Evolutionary conservation across 441 rosid species (phyloP), one percentile per base, ranked within the genome.

Genomic region (Populus hybrid): DNA sequence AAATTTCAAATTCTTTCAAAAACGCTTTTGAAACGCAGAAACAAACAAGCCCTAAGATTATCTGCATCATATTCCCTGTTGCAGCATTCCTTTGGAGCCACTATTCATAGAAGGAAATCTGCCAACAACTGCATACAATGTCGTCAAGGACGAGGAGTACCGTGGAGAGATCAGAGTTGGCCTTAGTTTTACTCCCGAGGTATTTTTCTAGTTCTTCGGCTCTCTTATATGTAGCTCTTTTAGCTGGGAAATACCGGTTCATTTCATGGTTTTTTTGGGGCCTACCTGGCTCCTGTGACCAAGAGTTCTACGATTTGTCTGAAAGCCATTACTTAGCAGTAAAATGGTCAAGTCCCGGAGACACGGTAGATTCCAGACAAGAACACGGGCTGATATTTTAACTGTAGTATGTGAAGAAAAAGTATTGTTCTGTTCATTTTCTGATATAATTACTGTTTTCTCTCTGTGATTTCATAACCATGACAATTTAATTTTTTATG

Each of bases 111-210:
- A 81, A 50, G 87, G 88, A 63, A 82, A 38, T 74, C 26, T 84
- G 30, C 85, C 81, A 1, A 68, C 85, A 1, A 67, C 82, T 2
- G 32, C 86, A 12, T 85, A 85, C 86, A 85, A 76, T 18, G 87
- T 87, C 14, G 85, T 85, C 32, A 87, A 81, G 79, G 85, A 87
- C 10, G 66, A 66, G 59, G 82, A 78, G 63, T 87, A 75, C 73
- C 8, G 78, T 2, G 88, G 87, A 63, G 83, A 84, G 80, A 81
- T 87, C 57, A 80, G 81, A 75, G 76, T 85, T 54, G 78, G 82
- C 82, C 87, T 87, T 77, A 71, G 77, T 59, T 87, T 85, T 75
- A 82, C 78, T 12, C 85, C 84, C 1, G 84, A 85, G 88, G 87
- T 80, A 80, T 32, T 42, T 16, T 8, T 20, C 5, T 50, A 10